Percentiles rank a stretch among this genome's conserved stretches.
These are phyloP conservation scores for Neospermospora avenae DNA, from an alignment of 2,329 filamentous ascomycete species.

Conservation along the genomic window DNA sequence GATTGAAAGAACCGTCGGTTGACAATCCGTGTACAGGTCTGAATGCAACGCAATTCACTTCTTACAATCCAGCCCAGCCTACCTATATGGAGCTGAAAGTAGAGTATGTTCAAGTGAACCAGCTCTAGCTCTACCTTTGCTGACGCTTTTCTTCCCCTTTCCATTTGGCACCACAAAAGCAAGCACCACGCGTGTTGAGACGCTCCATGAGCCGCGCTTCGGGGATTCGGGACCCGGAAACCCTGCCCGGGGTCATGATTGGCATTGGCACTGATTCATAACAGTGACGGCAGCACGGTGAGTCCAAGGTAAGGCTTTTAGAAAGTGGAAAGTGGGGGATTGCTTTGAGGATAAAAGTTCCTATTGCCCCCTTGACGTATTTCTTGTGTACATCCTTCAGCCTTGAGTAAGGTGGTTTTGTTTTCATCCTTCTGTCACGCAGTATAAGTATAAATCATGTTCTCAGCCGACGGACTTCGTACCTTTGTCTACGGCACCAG, in stretches of 20 bases:
- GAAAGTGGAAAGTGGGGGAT: neutral
- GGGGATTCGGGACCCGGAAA: neutral
- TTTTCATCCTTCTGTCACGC: neutral
- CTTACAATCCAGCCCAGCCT: no score
- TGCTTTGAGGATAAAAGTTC: neutral
- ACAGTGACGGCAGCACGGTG: neutral
- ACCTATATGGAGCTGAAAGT: no score
- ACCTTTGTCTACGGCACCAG: constrained; percentile 29
- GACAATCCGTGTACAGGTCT: no score
- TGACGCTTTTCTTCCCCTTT: no score
- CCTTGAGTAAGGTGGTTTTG: neutral
- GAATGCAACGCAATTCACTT: no score
- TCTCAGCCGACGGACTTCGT: constrained; percentile 21
- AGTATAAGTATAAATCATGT: constrained; percentile 16
- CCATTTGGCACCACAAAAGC: no score
- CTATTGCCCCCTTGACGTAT: neutral
- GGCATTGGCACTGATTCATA: neutral
- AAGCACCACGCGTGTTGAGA: neutral
- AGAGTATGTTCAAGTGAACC: no score
- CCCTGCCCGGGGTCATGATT: neutral
- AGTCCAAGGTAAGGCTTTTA: neutral
- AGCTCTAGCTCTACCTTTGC: no score
- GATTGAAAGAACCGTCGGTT: neutral
- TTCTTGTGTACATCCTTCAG: no score
- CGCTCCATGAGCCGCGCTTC: neutral